Evolutionary conservation across 2,329 filamentous ascomycete genomes (phyloP).

Genomic region (Diplodia seriata): DNA sequence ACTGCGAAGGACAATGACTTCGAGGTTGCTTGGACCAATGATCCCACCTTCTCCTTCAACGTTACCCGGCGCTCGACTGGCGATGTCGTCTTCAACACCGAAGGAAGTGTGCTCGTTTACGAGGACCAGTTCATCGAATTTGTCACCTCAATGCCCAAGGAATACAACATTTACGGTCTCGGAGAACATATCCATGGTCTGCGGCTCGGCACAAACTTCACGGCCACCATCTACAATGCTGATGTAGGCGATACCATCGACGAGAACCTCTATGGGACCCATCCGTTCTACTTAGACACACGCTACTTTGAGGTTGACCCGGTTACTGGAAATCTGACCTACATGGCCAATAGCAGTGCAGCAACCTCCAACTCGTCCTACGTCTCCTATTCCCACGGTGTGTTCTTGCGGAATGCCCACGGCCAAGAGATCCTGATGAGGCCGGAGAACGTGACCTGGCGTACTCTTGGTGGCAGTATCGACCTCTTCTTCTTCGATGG

Average conservation of each 20-base stretch:
- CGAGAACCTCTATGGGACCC: constrained; percentile 74
- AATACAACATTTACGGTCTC: constrained; percentile 78
- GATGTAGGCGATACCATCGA: constrained; percentile 72
- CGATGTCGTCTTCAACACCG: constrained; percentile 72
- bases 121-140: constrained; percentile 83
- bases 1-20: constrained; percentile 56
- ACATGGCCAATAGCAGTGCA: constrained; percentile 56
- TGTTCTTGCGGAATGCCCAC: constrained; percentile 79
- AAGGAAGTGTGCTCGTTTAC: constrained; percentile 69
- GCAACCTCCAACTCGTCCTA: constrained; percentile 57
- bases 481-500: constrained; percentile 83
- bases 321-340: constrained; percentile 57
- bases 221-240: constrained; percentile 71
- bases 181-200: constrained; percentile 76
- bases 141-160: constrained; percentile 67
- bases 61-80: constrained; percentile 64
- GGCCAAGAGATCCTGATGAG: constrained; percentile 74
- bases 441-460: constrained; percentile 72
- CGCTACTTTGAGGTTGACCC: constrained; percentile 69
- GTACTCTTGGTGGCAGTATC: constrained; percentile 75
- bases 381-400: constrained; percentile 73
- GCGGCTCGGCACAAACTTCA: constrained; percentile 74
- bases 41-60: constrained; percentile 64
- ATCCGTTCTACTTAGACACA: constrained; percentile 82
- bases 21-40: constrained; percentile 62